These are phyloP conservation scores for Amylocarpus encephaloides DNA, from an alignment of 2,329 filamentous ascomycete genomes.

Conservation along the genomic window DNA sequence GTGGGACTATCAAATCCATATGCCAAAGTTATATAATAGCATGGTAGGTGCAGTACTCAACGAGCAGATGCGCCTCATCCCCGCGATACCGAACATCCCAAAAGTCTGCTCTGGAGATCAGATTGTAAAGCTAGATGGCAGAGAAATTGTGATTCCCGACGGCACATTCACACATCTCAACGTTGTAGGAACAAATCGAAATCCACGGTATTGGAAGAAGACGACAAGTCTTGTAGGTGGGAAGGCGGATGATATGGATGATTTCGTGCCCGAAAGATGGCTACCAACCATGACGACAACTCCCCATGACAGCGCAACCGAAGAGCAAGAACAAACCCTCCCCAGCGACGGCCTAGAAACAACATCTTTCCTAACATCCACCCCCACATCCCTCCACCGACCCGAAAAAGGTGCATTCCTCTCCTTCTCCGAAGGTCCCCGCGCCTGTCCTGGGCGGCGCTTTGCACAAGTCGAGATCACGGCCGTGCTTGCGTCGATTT, in stretches of 20 bases:
- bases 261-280: conserved; percentile 54
- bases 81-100: conserved; percentile 48
- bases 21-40: conserved; percentile 24
- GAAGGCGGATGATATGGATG: conserved; percentile 16
- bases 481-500: conserved; percentile 27
- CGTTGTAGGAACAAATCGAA: conserved; percentile 41
- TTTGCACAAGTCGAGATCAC: conserved; percentile 34
- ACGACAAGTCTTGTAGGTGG: neutral
- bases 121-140: conserved; percentile 14
- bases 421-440: conserved; percentile 31
- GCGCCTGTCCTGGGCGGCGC: conserved; percentile 34
- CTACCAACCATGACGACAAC: conserved; percentile 28
- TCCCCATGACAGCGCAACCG: neutral
- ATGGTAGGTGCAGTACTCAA: conserved; percentile 34
- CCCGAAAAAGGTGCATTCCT: conserved; percentile 29
- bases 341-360: conserved; percentile 3
- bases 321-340: conserved; percentile 1
- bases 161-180: conserved; percentile 40
- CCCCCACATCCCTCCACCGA: conserved; percentile 19
- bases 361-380: conserved; percentile 8
- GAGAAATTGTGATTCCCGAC: conserved; percentile 10
- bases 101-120: conserved; percentile 34
- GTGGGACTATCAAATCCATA: conserved; percentile 20
- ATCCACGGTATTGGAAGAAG: conserved; percentile 49
- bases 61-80: conserved; percentile 48